These are phyloP conservation scores for Apiospora phragmitis DNA, from an alignment of 2,329 filamentous ascomycete species.

Conservation along the genomic window DNA sequence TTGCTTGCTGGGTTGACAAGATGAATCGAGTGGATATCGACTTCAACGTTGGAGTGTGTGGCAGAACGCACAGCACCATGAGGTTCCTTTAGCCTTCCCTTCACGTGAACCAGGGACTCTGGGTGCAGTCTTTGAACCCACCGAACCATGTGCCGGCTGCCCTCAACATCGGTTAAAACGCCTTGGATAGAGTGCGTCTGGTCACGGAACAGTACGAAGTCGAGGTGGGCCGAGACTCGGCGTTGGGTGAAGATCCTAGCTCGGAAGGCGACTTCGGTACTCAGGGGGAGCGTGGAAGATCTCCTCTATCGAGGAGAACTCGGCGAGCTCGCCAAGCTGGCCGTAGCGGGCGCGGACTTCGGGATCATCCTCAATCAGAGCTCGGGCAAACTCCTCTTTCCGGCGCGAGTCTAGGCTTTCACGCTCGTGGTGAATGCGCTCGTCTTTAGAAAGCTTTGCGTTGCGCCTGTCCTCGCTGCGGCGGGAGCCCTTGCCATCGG, in stretches of 20 bases:
- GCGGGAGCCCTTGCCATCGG: background rate
- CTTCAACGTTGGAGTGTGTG: constrained; percentile 71
- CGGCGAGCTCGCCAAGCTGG: constrained; percentile 17
- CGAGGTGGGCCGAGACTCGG: constrained; percentile 75
- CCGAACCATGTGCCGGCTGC: constrained; percentile 65
- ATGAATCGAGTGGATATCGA: constrained; percentile 60
- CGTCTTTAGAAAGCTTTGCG: constrained; percentile 30
- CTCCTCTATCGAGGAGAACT: constrained; percentile 41
- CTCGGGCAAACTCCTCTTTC: constrained; percentile 26
- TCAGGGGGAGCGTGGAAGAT: constrained; percentile 35
- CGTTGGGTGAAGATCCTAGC: constrained; percentile 78
- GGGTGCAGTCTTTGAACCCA: constrained; percentile 81
- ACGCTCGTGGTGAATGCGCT: constrained; percentile 28
- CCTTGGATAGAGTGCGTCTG: constrained; percentile 82
- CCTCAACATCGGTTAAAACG: constrained; percentile 51
- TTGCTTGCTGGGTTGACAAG: constrained; percentile 48
- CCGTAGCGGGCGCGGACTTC: constrained; percentile 21
- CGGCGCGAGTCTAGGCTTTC: constrained; percentile 20
- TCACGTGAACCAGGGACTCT: constrained; percentile 76
- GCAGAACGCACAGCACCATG: constrained; percentile 74
- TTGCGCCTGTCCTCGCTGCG: constrained; percentile 26
- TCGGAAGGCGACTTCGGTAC: constrained; percentile 64
- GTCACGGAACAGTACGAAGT: constrained; percentile 84
- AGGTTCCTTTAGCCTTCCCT: constrained; percentile 70
- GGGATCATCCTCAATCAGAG: constrained; percentile 18